Percentiles rank a stretch among this genome's conserved stretches.
Conservation (phyloP, 148 eudicot species). For the Rhododendron ferrugineum region DNA sequence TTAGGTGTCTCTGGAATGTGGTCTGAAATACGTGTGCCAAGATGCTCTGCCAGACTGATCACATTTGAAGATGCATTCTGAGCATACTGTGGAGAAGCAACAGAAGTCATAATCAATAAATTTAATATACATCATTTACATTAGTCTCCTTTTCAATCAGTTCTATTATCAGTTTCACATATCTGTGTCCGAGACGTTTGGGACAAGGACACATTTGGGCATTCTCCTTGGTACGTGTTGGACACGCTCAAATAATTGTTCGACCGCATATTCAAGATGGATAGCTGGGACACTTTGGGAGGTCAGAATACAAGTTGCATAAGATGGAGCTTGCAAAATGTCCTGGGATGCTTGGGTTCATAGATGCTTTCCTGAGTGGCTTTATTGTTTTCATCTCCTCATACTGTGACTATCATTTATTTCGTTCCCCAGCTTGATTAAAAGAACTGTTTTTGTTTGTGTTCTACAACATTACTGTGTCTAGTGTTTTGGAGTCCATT, state of each 20-base stretch:
- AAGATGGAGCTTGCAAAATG: neutral
- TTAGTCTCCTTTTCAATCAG: neutral
- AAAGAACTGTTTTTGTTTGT: neutral
- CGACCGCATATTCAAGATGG: neutral
- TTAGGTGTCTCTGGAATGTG: conserved; percentile 82
- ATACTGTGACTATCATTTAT: neutral
- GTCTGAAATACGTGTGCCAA: conserved; percentile 82
- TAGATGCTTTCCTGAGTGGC: neutral
- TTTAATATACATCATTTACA: neutral
- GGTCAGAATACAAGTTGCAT: neutral
- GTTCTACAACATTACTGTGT: neutral
- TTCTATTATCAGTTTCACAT: neutral
- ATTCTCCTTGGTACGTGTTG: neutral
- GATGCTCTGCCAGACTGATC: conserved; percentile 86
- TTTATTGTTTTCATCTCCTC: neutral
- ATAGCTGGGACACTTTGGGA: neutral
- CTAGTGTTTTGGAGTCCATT: neutral
- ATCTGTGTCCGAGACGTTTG: neutral
- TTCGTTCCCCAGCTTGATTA: neutral
- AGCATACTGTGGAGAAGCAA: conserved; percentile 49
- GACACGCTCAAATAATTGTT: neutral
- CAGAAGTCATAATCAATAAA: neutral
- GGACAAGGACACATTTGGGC: neutral
- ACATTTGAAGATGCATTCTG: conserved; percentile 60
- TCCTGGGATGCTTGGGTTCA: neutral